Evolutionary conservation across 2,329 filamentous ascomycete species (phyloP), one percentile per base, ranked within the genome.

Genomic region (Colletotrichum zoysiae): DNA sequence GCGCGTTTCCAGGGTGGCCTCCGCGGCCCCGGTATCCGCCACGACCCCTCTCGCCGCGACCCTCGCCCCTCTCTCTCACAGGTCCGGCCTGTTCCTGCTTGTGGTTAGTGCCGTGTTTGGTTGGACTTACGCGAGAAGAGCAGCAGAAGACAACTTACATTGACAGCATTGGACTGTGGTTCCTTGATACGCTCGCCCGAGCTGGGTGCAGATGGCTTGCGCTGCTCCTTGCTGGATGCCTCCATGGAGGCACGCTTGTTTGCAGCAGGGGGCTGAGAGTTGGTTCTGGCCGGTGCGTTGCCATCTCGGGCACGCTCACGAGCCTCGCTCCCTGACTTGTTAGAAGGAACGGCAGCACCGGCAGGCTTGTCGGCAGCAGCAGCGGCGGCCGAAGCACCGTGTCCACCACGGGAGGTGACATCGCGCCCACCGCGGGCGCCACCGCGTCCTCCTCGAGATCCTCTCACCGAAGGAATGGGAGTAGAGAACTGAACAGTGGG

Each of bases 401-500:
- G 76, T 20, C 77, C 79, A 38, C 79, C 74, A 33, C 79, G 76
- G 8, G 78, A 75, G 23, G 77, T 75, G 14, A 76, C 67, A 30
- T 83, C 82, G 50, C 84, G 83, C 40, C 82, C 81, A 53, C 82
- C 83, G 50, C 86, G 83, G 63, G 82, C 82, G 70, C 87, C 86
- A 20, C 86, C 85, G 38, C 88, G 84, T 40, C 75, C 72, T 55
- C 85, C 82, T 74, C 87, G 88, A 42, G 85, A 79, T 65, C 83
- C 82, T 73, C 87, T 86, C 75, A 83, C 78, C 57, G 82, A 83
- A 18, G 91, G 90, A 51, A 97, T 81, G 38, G 93, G 94, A 0
- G 96, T 98, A 79, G 94, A 92, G 82, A 97, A 98, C 70, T 91
- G 91, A 60, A 96, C 94, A 18, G 90, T 92, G 11, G 95, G 95